Base-by-base conservation (phyloP, 495 filamentous ascomycete genomes). In the Jackrogersella minutella region DNA sequence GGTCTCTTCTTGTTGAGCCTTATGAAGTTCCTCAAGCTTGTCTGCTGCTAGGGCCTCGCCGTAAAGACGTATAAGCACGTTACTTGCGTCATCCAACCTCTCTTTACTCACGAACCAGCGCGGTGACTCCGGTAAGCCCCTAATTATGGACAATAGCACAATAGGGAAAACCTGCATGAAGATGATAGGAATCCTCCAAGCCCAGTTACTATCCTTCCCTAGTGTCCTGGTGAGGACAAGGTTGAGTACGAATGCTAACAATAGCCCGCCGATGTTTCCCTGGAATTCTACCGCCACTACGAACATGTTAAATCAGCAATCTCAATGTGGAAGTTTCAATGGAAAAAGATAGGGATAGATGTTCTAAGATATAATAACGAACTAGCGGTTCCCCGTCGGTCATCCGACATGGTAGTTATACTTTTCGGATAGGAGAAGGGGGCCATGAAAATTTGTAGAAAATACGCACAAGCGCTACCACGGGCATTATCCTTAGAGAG, bases 141-240 rank as follows among this genome's bases (percentile, higher is more conserved):
- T 75, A 24, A 84, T 79, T 64, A 84, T 70, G 3, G 75, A 69
- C 40, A 85, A 62, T 2, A 87, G 76, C 7, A 81, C 36, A 1
- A 85, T 36, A 0, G 85, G 85, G 65, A 85, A 86, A 0, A 79
- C 59, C 59, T 85, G 83, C 85, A 87, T 86, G 26, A 75, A 66
- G n/a, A 85, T 75, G 43, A 87, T 86, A 6, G 85, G 85, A 26
- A 81, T 74, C 28, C 85, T 77, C 85, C 84, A 87, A 1, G 84
- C 80, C 78, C 75, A 79, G 65, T 80, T 66, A 36, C 64, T 78
- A 0, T 67, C 59, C 49, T 79, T 79, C 0, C 78, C 74, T 1
- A 81, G 64, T 4, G 13, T 41, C n/a, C 68, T 31, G 34, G 79
- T 81, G 36, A 80, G 71, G 3, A 51, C 68, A 5, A 79, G 60